phyloP scores from a whole-genome alignment of 441 rosid genomes.

The Viola pubescens region DNA sequence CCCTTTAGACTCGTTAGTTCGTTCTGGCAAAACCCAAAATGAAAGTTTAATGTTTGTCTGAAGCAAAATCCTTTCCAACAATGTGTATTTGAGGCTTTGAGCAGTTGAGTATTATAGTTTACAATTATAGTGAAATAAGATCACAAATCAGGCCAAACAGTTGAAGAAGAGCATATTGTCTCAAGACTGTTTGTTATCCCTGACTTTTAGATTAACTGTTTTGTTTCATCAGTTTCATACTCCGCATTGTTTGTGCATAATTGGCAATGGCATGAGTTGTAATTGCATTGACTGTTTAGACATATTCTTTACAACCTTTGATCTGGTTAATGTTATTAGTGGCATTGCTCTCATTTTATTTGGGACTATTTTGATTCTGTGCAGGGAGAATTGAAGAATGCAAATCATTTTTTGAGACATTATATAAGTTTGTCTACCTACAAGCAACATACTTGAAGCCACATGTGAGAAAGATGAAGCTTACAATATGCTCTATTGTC shows the following conservation, averaged over 20 bases:
- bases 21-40: too few species aligned
- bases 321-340: conserved; percentile 1
- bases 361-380: conserved; percentile 11
- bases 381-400: conserved; percentile 75
- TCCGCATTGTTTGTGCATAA: background rate
- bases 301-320: background rate
- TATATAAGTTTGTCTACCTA: conserved; percentile 72
- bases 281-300: background rate
- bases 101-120: too few species aligned
- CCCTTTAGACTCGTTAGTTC: too few species aligned
- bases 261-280: background rate
- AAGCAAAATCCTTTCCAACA: too few species aligned
- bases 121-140: background rate
- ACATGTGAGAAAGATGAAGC: conserved; percentile 48
- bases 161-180: background rate
- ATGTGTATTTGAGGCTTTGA: too few species aligned
- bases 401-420: conserved; percentile 46
- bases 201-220: background rate
- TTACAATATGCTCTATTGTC: background rate
- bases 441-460: conserved; percentile 94
- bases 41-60: too few species aligned
- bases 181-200: background rate
- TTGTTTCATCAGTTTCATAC: conserved; percentile 2
- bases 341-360: conserved; percentile 17
- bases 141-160: background rate